Percentiles rank a stretch among this genome's conserved stretches.
Evolutionary conservation across 177 flowering plant species (phyloP).

Genomic region (Vitis hybrid): DNA sequence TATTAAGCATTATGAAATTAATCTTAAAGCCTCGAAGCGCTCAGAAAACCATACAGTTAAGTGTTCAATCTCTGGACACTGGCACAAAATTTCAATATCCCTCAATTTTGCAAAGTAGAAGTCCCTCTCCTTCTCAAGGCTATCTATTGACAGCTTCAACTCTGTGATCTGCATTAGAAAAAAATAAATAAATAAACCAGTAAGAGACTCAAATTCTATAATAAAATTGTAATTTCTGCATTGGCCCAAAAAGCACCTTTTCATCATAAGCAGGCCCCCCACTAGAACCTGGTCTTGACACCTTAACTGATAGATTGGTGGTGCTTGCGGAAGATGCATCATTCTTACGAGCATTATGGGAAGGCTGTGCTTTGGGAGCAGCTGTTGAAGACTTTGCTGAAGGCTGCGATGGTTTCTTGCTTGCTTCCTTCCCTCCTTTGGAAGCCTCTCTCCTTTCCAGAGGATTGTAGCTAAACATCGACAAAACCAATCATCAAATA

Average conservation of each 20-base stretch:
- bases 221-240: constrained; percentile 23
- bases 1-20: neutral
- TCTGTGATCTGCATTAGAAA: constrained; percentile 74
- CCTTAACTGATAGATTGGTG: constrained; percentile 45
- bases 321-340: constrained; percentile 31
- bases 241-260: constrained; percentile 42
- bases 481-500: neutral
- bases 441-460: constrained; percentile 78
- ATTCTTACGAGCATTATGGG: constrained; percentile 27
- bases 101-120: constrained; percentile 93
- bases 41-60: constrained; percentile 41
- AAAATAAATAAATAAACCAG: neutral
- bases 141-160: constrained; percentile 83
- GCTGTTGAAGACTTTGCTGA: constrained; percentile 47
- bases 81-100: constrained; percentile 91
- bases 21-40: neutral
- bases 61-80: constrained; percentile 66
- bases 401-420: constrained; percentile 56
- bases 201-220: neutral
- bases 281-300: constrained; percentile 48
- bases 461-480: constrained; percentile 66
- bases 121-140: constrained; percentile 96
- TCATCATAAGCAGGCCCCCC: constrained; percentile 63
- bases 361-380: constrained; percentile 49
- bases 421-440: constrained; percentile 79